Conservation (phyloP, 2,329 filamentous ascomycete genomes). For the Microdochium trichocladiopsis region DNA sequence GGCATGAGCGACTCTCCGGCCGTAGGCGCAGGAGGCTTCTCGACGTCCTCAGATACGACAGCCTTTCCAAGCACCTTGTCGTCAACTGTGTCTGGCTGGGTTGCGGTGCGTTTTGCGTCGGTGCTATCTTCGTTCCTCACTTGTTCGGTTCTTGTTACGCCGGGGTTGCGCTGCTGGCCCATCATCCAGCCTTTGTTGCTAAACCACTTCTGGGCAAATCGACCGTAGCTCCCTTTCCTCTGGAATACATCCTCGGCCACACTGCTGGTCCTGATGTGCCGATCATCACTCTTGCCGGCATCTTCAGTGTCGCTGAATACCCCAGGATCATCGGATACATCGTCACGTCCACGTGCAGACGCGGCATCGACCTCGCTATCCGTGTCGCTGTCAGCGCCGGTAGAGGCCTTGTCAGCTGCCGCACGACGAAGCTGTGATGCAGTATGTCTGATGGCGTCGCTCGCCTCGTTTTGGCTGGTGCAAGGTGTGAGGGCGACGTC, state of each 20-base stretch:
- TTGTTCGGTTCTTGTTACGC: conserved; percentile 44
- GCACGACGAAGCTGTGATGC: conserved; percentile 30
- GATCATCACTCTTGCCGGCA: conserved; percentile 4
- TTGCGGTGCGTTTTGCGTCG: conserved; percentile 4
- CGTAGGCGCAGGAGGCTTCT: conserved; percentile 13
- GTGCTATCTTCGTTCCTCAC: conserved; percentile 29
- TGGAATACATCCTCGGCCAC: conserved; percentile 86
- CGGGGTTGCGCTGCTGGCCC: conserved; percentile 62
- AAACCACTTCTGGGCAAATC: conserved; percentile 89
- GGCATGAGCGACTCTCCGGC: conserved; percentile 59
- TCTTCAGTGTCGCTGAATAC: conserved; percentile 17
- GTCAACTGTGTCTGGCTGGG: conserved; percentile 5
- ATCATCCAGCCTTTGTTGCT: conserved; percentile 75
- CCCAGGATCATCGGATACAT: conserved; percentile 19
- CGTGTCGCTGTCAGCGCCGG: background rate
- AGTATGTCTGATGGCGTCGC: conserved; percentile 61
- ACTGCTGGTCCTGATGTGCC: conserved; percentile 37
- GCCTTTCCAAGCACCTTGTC: conserved; percentile 19
- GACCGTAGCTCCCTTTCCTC: conserved; percentile 74
- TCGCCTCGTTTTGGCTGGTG: conserved; percentile 66
- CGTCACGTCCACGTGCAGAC: conserved; percentile 21
- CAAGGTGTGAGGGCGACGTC: conserved; percentile 89
- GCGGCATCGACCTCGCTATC: conserved; percentile 38
- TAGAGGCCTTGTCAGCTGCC: conserved; percentile 29
- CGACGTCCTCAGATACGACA: conserved; percentile 17